These are phyloP conservation scores for Hsuehochloa calcarea DNA, from an alignment of 176 grass and related monocot genomes.

Conservation along the genomic window DNA sequence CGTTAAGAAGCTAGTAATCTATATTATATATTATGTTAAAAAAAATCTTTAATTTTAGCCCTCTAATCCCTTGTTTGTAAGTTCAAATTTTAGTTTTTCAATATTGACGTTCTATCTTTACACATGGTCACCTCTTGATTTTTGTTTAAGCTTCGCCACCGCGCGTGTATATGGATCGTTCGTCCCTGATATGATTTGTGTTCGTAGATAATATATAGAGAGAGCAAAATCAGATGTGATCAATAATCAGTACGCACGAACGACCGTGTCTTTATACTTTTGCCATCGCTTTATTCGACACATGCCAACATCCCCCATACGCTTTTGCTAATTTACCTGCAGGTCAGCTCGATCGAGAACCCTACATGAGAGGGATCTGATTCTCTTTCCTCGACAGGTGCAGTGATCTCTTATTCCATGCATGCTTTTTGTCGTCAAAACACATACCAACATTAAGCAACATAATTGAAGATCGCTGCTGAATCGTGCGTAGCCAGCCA, in stretches of 20 bases:
- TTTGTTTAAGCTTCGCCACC: too few relatives aligned
- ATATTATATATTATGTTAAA: too few relatives aligned
- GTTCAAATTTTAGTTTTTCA: too few relatives aligned
- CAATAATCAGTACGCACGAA: neutral
- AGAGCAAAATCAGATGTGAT: neutral
- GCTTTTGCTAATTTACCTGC: neutral
- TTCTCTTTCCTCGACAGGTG: neutral
- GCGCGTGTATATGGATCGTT: too few relatives aligned
- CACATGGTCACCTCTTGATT: too few relatives aligned
- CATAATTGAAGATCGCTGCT: neutral
- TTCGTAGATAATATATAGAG: neutral
- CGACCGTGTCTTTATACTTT: too few relatives aligned
- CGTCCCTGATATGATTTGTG: neutral
- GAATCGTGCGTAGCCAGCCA: neutral
- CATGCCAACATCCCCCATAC: too few relatives aligned
- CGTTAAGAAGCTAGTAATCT: too few relatives aligned
- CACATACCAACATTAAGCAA: neutral
- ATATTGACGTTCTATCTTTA: too few relatives aligned
- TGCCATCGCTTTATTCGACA: too few relatives aligned
- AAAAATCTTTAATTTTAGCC: too few relatives aligned
- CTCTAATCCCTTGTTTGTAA: too few relatives aligned
- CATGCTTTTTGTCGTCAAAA: neutral
- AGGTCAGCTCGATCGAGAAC: neutral
- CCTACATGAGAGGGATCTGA: neutral
- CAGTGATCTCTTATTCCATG: neutral